Base-by-base conservation (phyloP, 352 stramenopile species). In the Phytophthora tubulina region DNA sequence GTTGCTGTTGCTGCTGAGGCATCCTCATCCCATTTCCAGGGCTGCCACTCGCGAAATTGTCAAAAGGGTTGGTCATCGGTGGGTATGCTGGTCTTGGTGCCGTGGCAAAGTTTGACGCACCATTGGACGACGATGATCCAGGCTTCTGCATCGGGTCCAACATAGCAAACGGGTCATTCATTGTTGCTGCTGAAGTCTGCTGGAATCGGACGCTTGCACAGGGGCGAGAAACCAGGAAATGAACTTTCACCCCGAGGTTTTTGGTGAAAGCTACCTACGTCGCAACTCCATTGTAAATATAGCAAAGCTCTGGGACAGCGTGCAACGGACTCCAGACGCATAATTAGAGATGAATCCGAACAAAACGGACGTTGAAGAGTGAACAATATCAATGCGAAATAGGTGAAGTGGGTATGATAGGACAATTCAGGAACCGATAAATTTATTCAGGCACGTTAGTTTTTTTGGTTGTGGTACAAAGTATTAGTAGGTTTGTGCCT, bases 151-250 rank as follows among this genome's bases (percentile, higher is more conserved):
- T 72, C 6, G 81, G 72, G 63, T 92, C 81, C 15, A 92, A 65
- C 68, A 82, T 79, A 33, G 82, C 79, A 61, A 92, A 92, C 41
- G 84, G 84, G 53, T 91, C 82, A 66, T 89, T 90, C 84, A 92
- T 90, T 30, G 41, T 63, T 60, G 38, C 32, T 5, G 7, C 11
- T 57, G 66, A 75, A 70, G 3, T 70, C 3, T 56, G 50, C 27
- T 41, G 38, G 44, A 21, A 52, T 46, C 41, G 27, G 55, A 59
- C 48, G 30, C 64, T 77, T 66, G 57, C 2, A n/a, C 30, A 45
- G 14, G 52, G 31, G 41, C 55, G 55, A 75, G 55, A 75, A 75
- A 75, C 48, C 48, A 52, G 36, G 49, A 76, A 76, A 62, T 72
- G 69, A 76, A 44, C 31, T 9, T 50, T 30, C 44, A 49, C 13